These are phyloP conservation scores for Sherardia arvensis DNA, from an alignment of 257 asterid genomes.

Conservation along the genomic window DNA sequence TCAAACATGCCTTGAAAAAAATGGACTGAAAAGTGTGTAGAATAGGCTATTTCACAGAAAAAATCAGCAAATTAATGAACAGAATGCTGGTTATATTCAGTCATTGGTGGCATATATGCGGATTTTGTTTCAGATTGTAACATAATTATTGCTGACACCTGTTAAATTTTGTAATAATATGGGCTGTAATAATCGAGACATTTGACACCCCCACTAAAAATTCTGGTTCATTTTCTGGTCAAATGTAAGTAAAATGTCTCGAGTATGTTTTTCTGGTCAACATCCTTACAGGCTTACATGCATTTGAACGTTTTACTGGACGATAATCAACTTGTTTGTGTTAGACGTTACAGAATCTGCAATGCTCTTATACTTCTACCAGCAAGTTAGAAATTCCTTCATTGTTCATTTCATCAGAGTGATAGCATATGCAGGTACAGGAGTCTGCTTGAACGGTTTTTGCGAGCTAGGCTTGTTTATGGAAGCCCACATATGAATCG, in stretches of 20 bases:
- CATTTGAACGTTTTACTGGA: not conserved
- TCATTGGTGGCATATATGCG: not conserved
- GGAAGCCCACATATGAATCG: conserved; percentile 91
- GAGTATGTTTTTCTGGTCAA: not conserved
- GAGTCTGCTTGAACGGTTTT: conserved; percentile 75
- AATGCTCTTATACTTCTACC: not conserved
- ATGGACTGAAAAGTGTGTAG: too few relatives aligned
- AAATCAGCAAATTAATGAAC: not conserved
- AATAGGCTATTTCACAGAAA: too few relatives aligned
- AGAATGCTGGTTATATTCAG: not conserved
- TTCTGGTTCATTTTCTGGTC: too few relatives aligned
- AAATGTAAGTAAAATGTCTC: too few relatives aligned
- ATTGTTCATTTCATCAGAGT: not conserved
- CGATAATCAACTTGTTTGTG: not conserved
- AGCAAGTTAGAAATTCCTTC: not conserved
- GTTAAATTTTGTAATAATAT: not conserved
- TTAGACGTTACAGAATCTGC: not conserved
- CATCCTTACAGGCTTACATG: not conserved
- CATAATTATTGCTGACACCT: not conserved
- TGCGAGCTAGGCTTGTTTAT: conserved; percentile 88
- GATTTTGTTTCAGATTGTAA: not conserved
- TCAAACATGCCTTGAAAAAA: too few relatives aligned
- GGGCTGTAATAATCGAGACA: not conserved
- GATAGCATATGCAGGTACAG: conserved; percentile 49
- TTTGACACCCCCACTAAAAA: not conserved